Conservation (phyloP, 202 grass and related monocot species). For the Eragrostis tef region DNA sequence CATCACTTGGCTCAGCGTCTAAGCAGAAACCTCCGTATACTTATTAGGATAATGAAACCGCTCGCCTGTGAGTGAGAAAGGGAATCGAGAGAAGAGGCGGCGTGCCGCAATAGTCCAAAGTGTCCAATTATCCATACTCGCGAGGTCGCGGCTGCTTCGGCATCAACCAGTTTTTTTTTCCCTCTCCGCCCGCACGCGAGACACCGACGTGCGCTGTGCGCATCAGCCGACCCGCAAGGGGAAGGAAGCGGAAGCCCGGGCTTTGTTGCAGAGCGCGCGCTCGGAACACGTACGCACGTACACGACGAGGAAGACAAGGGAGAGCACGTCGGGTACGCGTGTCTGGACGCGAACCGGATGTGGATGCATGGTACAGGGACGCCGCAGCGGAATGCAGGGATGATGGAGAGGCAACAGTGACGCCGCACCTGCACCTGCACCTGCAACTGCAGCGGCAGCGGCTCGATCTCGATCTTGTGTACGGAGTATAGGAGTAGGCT, state of each 20-base stretch:
- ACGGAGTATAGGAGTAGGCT: no score
- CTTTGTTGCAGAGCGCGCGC: no score
- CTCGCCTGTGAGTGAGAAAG: not conserved
- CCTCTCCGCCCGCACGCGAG: not conserved
- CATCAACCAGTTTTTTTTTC: not conserved
- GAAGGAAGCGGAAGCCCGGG: no score
- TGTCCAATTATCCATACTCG: not conserved
- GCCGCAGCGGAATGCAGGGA: not conserved
- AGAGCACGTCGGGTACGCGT: not conserved
- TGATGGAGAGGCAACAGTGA: slow-evolving; percentile 11
- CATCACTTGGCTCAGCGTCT: slow-evolving; percentile 13
- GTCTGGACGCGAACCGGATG: not conserved
- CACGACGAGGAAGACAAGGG: not conserved
- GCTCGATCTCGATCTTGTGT: no score
- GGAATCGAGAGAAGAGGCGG: not conserved
- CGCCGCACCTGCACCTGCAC: slow-evolving; percentile 21
- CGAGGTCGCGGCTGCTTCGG: not conserved
- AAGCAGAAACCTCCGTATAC: not conserved
- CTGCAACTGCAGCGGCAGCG: no score
- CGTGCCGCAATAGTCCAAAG: not conserved
- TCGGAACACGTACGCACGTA: not conserved
- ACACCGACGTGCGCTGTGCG: no score
- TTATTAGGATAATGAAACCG: not conserved
- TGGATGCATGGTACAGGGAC: not conserved
- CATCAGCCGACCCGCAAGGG: no score